A percentile compares a stretch with the other conserved stretches of the same genome.
phyloP scores from a whole-genome alignment of 1,284 basidiomycete species.

The Pyrrhoderma noxium region DNA sequence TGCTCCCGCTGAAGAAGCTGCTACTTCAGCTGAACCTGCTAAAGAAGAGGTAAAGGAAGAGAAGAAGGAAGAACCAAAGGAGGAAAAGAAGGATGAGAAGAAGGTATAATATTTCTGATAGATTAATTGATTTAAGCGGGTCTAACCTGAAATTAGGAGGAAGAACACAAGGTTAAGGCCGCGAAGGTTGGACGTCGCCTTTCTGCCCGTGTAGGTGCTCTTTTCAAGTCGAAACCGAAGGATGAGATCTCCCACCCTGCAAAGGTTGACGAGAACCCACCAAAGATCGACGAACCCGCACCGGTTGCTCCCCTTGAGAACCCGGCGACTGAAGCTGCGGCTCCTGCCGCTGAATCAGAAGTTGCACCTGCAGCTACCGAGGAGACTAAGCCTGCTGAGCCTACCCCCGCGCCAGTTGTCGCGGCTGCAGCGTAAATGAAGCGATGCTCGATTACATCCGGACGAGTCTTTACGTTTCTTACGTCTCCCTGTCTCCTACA shows the following conservation, averaged over 20 bases:
- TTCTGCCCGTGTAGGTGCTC: conserved; percentile 66
- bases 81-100: conserved; percentile 2
- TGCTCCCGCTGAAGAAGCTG: conserved; percentile 24
- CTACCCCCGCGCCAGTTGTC: conserved; percentile 31
- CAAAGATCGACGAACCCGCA: conserved; percentile 68
- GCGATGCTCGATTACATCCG: conserved; percentile 1
- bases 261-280: conserved; percentile 79
- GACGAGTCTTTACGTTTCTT: conserved; percentile 12
- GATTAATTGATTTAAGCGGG: no score
- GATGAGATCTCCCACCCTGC: conserved; percentile 61
- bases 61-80: conserved; percentile 65
- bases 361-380: conserved; percentile 31
- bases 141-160: conserved; percentile 41
- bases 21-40: conserved; percentile 27
- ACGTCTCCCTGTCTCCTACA: conserved; percentile 19
- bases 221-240: conserved; percentile 74
- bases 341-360: conserved; percentile 28
- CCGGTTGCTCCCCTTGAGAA: conserved; percentile 73
- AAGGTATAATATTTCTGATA: background rate
- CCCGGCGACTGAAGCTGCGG: conserved; percentile 40
- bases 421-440: conserved; percentile 20
- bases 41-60: conserved; percentile 27
- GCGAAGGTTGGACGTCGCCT: conserved; percentile 68
- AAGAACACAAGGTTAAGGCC: conserved; percentile 37
- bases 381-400: conserved; percentile 25